phyloP scores from a whole-genome alignment of 2,329 filamentous ascomycete species.

The Cladobotryum protrusum region DNA sequence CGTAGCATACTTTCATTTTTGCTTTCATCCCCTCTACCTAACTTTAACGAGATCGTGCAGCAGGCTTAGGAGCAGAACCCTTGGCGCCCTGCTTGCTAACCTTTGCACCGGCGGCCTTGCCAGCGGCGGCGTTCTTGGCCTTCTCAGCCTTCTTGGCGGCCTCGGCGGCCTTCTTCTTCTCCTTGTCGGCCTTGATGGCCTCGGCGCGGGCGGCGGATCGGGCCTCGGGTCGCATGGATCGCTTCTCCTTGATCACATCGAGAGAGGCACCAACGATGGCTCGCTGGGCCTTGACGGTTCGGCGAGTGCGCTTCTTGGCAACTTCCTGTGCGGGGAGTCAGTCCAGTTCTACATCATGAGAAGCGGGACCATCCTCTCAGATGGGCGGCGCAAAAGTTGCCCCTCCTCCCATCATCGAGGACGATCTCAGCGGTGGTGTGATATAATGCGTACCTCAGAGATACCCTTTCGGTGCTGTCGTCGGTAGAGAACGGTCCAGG shows the following conservation, averaged over 20 bases:
- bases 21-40: slow-evolving; percentile 5
- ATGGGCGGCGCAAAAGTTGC: neutral
- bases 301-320: slow-evolving; percentile 98
- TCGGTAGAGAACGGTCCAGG: slow-evolving; percentile 97
- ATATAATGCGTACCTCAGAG: slow-evolving; percentile 78
- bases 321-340: slow-evolving; percentile 70
- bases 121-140: slow-evolving; percentile 81
- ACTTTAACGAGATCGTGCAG: slow-evolving; percentile 70
- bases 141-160: slow-evolving; percentile 98
- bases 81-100: slow-evolving; percentile 96
- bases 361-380: neutral
- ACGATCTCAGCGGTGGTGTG: neutral
- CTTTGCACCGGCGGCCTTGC: slow-evolving; percentile 73
- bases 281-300: slow-evolving; percentile 97
- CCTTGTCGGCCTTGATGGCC: slow-evolving; percentile 97
- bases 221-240: slow-evolving; percentile 88
- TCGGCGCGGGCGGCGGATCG: slow-evolving; percentile 81
- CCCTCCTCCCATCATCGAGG: neutral
- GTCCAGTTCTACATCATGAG: slow-evolving; percentile 16
- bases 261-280: slow-evolving; percentile 98
- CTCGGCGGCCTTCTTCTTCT: slow-evolving; percentile 86
- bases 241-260: slow-evolving; percentile 99
- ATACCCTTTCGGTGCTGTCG: slow-evolving; percentile 99
- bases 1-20: slow-evolving; percentile 22
- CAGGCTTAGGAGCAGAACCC: slow-evolving; percentile 80